These are phyloP conservation scores for Asterionellopsis glacialis DNA, from an alignment of 108 stramenopile species.

Conservation along the genomic window DNA sequence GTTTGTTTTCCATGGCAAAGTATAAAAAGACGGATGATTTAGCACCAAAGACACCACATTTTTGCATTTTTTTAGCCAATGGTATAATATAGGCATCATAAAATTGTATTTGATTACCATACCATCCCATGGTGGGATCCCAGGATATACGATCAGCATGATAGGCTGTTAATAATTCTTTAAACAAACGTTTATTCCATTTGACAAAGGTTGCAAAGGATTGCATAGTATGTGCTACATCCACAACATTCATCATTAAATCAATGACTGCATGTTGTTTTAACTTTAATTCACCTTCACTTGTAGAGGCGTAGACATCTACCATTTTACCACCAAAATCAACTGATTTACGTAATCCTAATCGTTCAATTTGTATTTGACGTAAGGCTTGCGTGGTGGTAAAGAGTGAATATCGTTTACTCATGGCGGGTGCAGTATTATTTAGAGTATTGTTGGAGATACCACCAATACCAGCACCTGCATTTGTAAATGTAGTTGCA, in stretches of 20 bases:
- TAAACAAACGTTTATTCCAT: constrained; percentile 28
- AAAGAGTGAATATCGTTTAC: no score
- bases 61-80: constrained; percentile 21
- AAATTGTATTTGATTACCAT: constrained; percentile 20
- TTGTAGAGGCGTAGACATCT: no score
- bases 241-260: constrained; percentile 27
- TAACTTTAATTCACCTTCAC: no score
- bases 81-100: constrained; percentile 27
- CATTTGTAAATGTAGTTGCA: no score
- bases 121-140: constrained; percentile 27
- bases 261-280: constrained; percentile 5
- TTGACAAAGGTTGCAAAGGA: constrained; percentile 22
- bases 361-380: no score
- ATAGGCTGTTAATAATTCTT: constrained; percentile 21
- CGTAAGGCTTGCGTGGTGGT: no score
- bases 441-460: no score
- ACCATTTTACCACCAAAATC: no score
- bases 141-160: constrained; percentile 13
- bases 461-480: no score
- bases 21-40: constrained; percentile 10
- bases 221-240: constrained; percentile 38
- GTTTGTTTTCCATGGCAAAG: constrained; percentile 23
- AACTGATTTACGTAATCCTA: no score
- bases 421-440: no score
- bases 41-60: constrained; percentile 29